Base-by-base conservation (phyloP, 805 yeast genomes). In the Candida caryicola region DNA sequence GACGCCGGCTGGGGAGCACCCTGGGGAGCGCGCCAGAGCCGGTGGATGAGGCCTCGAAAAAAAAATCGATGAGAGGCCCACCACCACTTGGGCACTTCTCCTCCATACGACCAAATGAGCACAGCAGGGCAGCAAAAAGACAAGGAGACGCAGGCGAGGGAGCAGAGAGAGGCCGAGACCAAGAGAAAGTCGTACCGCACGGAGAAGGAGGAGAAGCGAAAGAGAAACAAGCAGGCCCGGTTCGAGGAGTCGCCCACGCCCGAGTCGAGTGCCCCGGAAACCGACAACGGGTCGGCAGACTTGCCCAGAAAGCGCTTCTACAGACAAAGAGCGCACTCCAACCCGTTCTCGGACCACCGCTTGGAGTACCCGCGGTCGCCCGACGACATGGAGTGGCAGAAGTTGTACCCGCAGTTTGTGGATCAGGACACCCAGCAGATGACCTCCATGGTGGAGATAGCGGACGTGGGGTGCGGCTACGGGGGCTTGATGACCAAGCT, bases 391-490 rank as follows among this genome's bases (percentile, higher is more conserved):
- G 81, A 89, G 58, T 93, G 99, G 99, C 56, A 73, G 1, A 75
- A 69, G 52, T 65, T 84, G 36, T 91, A 81, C 52, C 97, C 96
- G 3, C 67, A 72, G 14, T 80, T 57, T 51, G 62, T 60, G 37
- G 74, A 74, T 51, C 66, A 64, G 29, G 53, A 54, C 2, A 60
- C 68, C 1, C 62, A 70, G 4, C 46, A 65, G 35, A 64, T 79
- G 70, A 59, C 66, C 9, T 68, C 72, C 34, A 52, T 71, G 17
- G 95, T 89, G 15, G 89, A 86, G 39, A 83, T 93, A 37, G 98
- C 98, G 4, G 99, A 93, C 59, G 78, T 93, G 42, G 99, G 99
- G 6, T 93, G 99, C 66, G 99, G 99, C 1, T 93, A 86, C 60
- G 99, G 99, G 37, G 99, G 99, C 0, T 71, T 93, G 41, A 60